Evolutionary conservation across 164 flowering plant species (phyloP).

Genomic region (Stephania cephalantha): DNA sequence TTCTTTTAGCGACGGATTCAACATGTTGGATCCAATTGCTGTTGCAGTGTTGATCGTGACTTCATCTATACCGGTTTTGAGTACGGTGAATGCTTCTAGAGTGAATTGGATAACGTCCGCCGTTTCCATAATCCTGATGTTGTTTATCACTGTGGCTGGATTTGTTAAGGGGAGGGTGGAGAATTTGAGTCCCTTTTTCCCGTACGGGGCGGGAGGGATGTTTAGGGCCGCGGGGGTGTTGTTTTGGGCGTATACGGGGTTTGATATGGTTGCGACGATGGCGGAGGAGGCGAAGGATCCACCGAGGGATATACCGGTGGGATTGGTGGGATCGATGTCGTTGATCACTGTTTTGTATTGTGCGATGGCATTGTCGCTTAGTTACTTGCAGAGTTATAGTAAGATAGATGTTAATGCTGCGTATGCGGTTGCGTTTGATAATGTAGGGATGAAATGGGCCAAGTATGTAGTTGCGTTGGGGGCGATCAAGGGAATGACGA

Average conservation of each 20-base stretch:
- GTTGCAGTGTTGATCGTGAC: conserved; percentile 37
- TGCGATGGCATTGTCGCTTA: conserved; percentile 60
- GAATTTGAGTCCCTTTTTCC: conserved; percentile 59
- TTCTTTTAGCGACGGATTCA: conserved; percentile 40
- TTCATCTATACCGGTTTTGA: conserved; percentile 39
- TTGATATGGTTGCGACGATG: conserved; percentile 81
- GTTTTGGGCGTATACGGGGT: conserved; percentile 79
- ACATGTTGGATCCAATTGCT: conserved; percentile 65
- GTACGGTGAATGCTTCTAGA: conserved; percentile 48
- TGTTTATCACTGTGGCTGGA: conserved; percentile 48
- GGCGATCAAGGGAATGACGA: conserved; percentile 82
- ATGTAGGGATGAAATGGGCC: conserved; percentile 78
- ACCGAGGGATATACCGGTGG: conserved; percentile 63
- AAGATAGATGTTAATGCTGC: conserved; percentile 70
- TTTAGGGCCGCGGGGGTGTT: conserved; percentile 71
- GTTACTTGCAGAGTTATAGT: conserved; percentile 56
- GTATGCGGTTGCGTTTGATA: conserved; percentile 54
- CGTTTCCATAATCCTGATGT: conserved; percentile 28
- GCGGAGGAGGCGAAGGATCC: conserved; percentile 81
- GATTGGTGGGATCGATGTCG: conserved; percentile 69
- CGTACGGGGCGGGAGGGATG: conserved; percentile 47
- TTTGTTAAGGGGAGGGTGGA: conserved; percentile 34
- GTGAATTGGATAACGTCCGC: conserved; percentile 49
- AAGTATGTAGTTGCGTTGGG: conserved; percentile 57
- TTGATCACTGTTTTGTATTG: conserved; percentile 65